These are phyloP conservation scores for Adenanthera pavonina DNA, from an alignment of 306 rosid species.

Conservation along the genomic window DNA sequence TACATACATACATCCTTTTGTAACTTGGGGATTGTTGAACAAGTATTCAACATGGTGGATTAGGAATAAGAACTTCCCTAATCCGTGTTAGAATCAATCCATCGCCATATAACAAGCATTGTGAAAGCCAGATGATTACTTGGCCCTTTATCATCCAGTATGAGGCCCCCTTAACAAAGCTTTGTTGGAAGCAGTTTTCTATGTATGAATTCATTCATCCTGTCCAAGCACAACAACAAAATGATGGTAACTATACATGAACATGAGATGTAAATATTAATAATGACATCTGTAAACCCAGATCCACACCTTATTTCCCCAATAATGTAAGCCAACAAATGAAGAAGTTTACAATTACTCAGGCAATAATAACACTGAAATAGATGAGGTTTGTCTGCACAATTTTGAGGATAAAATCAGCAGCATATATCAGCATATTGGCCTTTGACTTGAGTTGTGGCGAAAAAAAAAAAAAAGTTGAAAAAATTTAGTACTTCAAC, in stretches of 20 bases:
- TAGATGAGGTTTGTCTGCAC: background rate
- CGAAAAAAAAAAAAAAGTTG: background rate
- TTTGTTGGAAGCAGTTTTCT: slow-evolving; percentile 26
- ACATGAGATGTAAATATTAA: background rate
- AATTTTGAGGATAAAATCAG: slow-evolving; percentile 22
- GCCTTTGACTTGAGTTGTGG: background rate
- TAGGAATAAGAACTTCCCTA: slow-evolving; percentile 1
- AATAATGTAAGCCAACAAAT: slow-evolving; percentile 14
- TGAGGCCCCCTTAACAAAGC: slow-evolving; percentile 17
- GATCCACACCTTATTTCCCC: background rate
- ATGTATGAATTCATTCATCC: slow-evolving; percentile 47
- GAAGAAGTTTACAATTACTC: slow-evolving; percentile 23
- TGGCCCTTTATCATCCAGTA: slow-evolving; percentile 25
- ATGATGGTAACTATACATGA: background rate
- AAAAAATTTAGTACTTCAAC: too few species aligned
- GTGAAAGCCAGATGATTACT: slow-evolving; percentile 25
- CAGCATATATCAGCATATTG: slow-evolving; percentile 11
- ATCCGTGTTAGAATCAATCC: slow-evolving; percentile 14
- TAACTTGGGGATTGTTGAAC: slow-evolving; percentile 15
- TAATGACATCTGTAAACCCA: background rate
- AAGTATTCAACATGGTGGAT: slow-evolving; percentile 22
- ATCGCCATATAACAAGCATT: slow-evolving; percentile 1
- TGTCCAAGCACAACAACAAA: slow-evolving; percentile 48
- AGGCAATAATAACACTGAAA: slow-evolving; percentile 10
- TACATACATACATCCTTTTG: slow-evolving; percentile 21